Base-by-base conservation (phyloP, 306 rosid species). In the Crataegus laevigata region DNA sequence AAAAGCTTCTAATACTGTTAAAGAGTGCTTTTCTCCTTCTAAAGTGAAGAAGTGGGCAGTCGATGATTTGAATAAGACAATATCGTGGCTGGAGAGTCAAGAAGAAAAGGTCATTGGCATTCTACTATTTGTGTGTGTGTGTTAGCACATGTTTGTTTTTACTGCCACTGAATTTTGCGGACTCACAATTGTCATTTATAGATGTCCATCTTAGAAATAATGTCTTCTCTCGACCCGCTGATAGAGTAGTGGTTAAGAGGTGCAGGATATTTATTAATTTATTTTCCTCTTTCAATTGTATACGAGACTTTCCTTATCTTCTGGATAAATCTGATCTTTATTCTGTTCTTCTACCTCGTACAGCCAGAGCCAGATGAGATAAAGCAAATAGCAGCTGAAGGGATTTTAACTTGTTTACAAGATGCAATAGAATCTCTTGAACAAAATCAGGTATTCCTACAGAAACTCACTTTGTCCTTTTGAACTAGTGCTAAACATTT, bases 51-150 rank as follows among this genome's bases (percentile, higher is more conserved):
- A 79, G 78, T 94, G 99, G 97, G 96, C 93, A 47, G 47, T 78
- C 47, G 78, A 86, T 47, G 99, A 94, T 83, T 83, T 92, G 80
- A 82, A 82, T 64, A 89, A 75, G 71, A 94, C 96, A 15, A 78
- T 90, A 74, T 84, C 83, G 58, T 94, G 98, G 98, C 84, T 94
- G 82, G 96, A 94, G 87, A 86, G 86, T 84, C 98, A 90, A 85
- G 98, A 94, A 81, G 97, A 91, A 84, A 89, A 94, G 96, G 97
- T 94, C 73, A 66, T 74, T 60, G 40, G 47, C 43, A 21, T 52
- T 36, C 18, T 71, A 59, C 57, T 60, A 6, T 38, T 29, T 73
- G 25, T 63, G 24, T 42, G 19, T 40, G 28, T 45, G 22, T 43
- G 22, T 47, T 50, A 63, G 29, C 4, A 21, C 25, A 25, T 38